Conservation (phyloP, 2,329 filamentous ascomycete genomes). For the Fusarium sarcochroum region DNA sequence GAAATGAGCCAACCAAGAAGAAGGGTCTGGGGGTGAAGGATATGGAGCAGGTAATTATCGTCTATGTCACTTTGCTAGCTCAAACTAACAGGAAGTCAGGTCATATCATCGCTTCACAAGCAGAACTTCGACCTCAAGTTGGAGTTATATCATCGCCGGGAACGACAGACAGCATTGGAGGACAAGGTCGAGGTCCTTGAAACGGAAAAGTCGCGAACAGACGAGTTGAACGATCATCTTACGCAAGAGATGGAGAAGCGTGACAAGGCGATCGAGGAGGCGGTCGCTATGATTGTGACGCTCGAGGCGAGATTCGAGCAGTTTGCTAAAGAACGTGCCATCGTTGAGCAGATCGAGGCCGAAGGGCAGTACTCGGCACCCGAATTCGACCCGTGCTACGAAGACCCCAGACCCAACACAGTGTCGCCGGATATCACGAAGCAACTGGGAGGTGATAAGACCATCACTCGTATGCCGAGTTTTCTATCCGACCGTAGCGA, state of each 20-base stretch:
- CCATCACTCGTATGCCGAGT: slow-evolving; percentile 72
- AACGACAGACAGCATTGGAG: slow-evolving; percentile 73
- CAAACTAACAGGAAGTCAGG: slow-evolving; percentile 57
- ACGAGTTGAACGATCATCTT: slow-evolving; percentile 71
- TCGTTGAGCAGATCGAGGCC: slow-evolving; percentile 65
- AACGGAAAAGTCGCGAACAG: slow-evolving; percentile 65
- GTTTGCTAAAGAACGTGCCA: slow-evolving; percentile 66
- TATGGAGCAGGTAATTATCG: slow-evolving; percentile 72
- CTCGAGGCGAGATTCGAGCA: slow-evolving; percentile 73
- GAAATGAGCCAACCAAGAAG: slow-evolving; percentile 59
- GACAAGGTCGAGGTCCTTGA: slow-evolving; percentile 69
- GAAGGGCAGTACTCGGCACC: slow-evolving; percentile 55
- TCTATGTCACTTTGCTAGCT: too few relatives aligned
- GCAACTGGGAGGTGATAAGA: slow-evolving; percentile 53
- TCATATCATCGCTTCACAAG: slow-evolving; percentile 78
- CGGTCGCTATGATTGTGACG: slow-evolving; percentile 76
- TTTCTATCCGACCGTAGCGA: slow-evolving; percentile 73
- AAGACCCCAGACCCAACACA: slow-evolving; percentile 40
- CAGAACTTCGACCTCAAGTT: slow-evolving; percentile 84
- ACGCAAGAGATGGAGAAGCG: slow-evolving; percentile 74
- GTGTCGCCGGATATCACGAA: slow-evolving; percentile 34
- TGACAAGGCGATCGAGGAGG: slow-evolving; percentile 79
- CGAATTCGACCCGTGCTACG: slow-evolving; percentile 49
- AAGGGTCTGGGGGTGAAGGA: slow-evolving; percentile 75
- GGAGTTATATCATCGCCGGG: slow-evolving; percentile 77